Evolutionary conservation across 2,329 filamentous ascomycete genomes (phyloP), one percentile per base, ranked within the genome.

Genomic region (Mycosphaerella sp.): DNA sequence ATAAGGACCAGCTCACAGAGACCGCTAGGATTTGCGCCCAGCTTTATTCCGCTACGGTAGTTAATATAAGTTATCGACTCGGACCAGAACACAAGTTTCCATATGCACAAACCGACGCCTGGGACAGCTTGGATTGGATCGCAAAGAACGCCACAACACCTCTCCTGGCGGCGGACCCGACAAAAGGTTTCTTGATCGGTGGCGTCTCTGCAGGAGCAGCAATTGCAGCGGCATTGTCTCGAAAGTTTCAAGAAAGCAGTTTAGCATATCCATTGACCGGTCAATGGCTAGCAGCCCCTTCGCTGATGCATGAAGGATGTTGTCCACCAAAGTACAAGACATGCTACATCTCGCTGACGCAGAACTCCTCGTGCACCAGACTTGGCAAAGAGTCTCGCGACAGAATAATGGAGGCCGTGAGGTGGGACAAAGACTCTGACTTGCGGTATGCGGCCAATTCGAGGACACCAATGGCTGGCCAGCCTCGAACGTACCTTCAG

Each of bases 401-500:
- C 7, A 54, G 56, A 41, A 51, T 61, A 44, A 35, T 43, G 10
- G 41, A 48, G 17, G 47, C 48, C 3, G 53, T 37, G 9, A 46
- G 43, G 10, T 60, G 58, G 60, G 53, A 59, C 34, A 34, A 17
- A 9, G 43, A 41, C 7, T 61, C 58, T 3, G 55, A 58, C 2
- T 49, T 60, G 12, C 58, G 58, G 35, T 67, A 64, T 8, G 68
- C 70, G 1, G 59, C 73, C 13, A 64, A 71, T 43, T 64, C 59
- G 40, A 53, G 56, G 28, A 66, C 55, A 1, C 54, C 58, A 1
- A 65, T 71, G 43, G 54, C 57, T 2, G 66, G 58, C 3, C 62
- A 77, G 18, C 75, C 76, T 4, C 68, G 65, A 2, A 69, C 73
- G 0, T 80, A 77, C 59, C 64, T 81, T 1, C 75, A 79, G 58